Base-by-base conservation (phyloP, 2,329 filamentous ascomycete genomes). In the Juglanconis oblonga region DNA sequence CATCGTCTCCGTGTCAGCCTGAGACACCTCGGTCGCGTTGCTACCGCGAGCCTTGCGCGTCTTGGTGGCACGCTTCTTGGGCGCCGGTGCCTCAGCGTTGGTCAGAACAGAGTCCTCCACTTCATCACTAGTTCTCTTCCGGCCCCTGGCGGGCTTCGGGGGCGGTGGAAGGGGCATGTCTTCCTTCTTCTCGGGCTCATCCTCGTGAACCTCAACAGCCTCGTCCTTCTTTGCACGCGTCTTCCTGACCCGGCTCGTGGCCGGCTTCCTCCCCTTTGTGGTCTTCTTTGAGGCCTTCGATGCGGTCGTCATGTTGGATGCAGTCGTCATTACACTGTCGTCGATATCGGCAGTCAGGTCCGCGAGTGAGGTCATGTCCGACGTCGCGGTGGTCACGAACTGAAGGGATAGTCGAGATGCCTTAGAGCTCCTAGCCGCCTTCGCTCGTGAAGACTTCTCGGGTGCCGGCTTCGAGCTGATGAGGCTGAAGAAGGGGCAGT, bases 401-500 rank as follows among this genome's bases (percentile, higher is more conserved):
- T 87, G 85, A 5, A 77, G 75, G 1, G 87, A 89, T 13, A 84
- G 71, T 38, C 90, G 84, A 3, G 90, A 90, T 8, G 82, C 80
- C 71, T 92, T 93, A 29, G 91, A 95, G 49, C 80, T 73, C 64
- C 81, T 76, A 13, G 74, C 83, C 72, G 69, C 75, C 71, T 79
- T 89, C 77, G 73, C 81, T 76, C 69, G 81, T 52, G 72, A 72
- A 10, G 81, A 72, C 64, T 84, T 82, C 75, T 89, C 89, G 33
- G 82, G 77, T 35, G 76, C 72, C 66, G 77, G 80, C 68, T 84
- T 76, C 67, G 82, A 80, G 68, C 79, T 84, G 32, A 83, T 80
- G 33, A 96, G 83, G 1, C 79, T 75, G 70, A 98, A 98, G 77
- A 96, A 98, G 13, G 86, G 81, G 71, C 95, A 99, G 31, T 88